Conservation (phyloP, 148 eudicot species). For the Pharnaceum exiguum region DNA sequence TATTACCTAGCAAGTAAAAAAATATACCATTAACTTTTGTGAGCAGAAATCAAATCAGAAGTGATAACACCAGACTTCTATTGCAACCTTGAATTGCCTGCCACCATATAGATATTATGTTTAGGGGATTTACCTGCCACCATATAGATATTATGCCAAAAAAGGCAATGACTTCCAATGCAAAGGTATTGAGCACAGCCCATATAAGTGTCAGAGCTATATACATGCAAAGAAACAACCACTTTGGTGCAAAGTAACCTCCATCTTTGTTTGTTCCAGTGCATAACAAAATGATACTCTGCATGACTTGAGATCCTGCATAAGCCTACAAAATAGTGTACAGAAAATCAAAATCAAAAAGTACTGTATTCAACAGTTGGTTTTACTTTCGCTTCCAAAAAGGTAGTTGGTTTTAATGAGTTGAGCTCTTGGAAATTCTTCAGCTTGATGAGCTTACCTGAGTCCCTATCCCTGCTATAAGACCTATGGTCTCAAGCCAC, state of each 20-base stretch:
- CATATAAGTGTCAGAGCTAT: conserved; percentile 45
- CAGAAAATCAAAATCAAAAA: not conserved
- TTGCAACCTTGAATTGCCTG: too few relatives aligned
- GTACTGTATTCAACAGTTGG: too few relatives aligned
- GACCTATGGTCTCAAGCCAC: conserved; percentile 67
- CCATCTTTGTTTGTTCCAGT: conserved; percentile 61
- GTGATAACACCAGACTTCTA: too few relatives aligned
- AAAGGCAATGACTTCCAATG: conserved; percentile 53
- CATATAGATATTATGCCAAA: conserved; percentile 53
- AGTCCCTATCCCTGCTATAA: conserved; percentile 60
- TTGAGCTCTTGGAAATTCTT: not conserved
- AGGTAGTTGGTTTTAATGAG: not conserved
- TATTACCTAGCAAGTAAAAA: conserved; percentile 29
- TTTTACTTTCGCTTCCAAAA: too few relatives aligned
- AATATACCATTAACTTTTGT: not conserved
- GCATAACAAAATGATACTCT: conserved; percentile 49
- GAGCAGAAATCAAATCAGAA: too few relatives aligned
- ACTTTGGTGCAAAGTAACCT: conserved; percentile 57
- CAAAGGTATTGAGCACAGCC: conserved; percentile 66
- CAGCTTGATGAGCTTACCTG: conserved; percentile 26
- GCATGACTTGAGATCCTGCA: conserved; percentile 60
- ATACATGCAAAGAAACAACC: conserved; percentile 61
- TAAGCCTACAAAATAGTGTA: conserved; percentile 38
- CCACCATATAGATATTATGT: not conserved
- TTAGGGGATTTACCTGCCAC: conserved; percentile 47